Evolutionary conservation across 306 rosid species (phyloP), one percentile per base, ranked within the genome.

Genomic region (Medicago arabica): DNA sequence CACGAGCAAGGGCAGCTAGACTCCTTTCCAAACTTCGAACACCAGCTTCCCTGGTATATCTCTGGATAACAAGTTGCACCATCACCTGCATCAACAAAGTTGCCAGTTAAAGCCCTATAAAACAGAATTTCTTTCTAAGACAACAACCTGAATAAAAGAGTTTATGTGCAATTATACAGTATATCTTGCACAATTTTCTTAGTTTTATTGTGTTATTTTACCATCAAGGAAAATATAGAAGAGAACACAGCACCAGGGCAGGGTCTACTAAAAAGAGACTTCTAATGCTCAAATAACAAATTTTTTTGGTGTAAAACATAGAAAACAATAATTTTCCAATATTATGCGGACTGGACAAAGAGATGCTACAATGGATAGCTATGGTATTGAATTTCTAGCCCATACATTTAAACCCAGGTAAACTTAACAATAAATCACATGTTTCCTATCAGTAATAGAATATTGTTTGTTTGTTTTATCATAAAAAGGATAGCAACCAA

Each of bases 21-120:
- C 83, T 90, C 83, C 99, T 89, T 80, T 95, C 97, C 78, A 95
- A 87, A 81, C 82, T 89, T 67, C 99, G 90, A 25, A 95, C 97
- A 78, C 99, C 99, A 72, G 99, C 99, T 88, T 95, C 99, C 86
- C 99, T 90, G 38, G 99, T 95, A 84, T 95, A 95, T 73, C 96
- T 85, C 75, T 89, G 96, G 81, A 95, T 92, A 54, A 92, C 87
- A 63, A 90, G 91, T 83, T 88, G 83, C 83, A 92, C 97, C 89
- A 90, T 90, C 47, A 49, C 93, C 98, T 95, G 61, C 83, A 80
- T 87, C 81, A 80, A 70, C 21, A 72, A 47, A 75, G 73, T 31
- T 73, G 70, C 69, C 51, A 78, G 58, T 81, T 49, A 71, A 71
- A 67, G 58, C 54, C 66, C n/a, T 23, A 68, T 31, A 69, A 13